Base-by-base conservation (phyloP, 2,329 filamentous ascomycete species). In the Scytalidium sp. region DNA sequence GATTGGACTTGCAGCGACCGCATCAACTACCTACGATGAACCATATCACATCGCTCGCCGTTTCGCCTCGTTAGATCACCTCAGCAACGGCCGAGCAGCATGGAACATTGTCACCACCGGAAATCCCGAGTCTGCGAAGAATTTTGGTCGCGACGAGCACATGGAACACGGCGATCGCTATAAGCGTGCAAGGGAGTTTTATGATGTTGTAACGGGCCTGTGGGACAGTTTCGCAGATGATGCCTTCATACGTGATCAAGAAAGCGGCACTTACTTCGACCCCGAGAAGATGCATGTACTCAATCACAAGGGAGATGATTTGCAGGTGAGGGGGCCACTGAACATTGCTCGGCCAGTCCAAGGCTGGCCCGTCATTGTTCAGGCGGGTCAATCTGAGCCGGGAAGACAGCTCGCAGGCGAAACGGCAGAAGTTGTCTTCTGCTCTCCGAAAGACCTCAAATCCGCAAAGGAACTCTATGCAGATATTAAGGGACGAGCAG, bases 181-280 rank as follows among this genome's bases (percentile, higher is more conserved):
- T 56, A 75, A 71, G 13, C 74, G 79, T 20, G 84, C 76, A 22
- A 81, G 81, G 57, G 85, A 81, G 65, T 88, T 82, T 65, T 72
- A 83, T 64, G 70, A 78, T 54, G 82, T 85, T 27, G 76, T 81
- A 78, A 86, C 69, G 85, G 87, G 61, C 75, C 87, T 6, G 75
- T 83, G 63, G 78, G 87, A 59, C 80, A 81, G 1, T 85, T 82
- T 1, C 87, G 84, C 84, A 72, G 79, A 83, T 48, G 85, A 88
- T 59, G 84, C 84, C 0, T 81, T 88, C 2, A 70, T 80, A 23
- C 72, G 80, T 0, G 78, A 88, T 60, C 75, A 76, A 15, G 66
- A 79, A 51, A 75, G 70, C 3, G 81, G 81, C 1, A 66, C 85
- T 42, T 88, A 86, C 62, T 77, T 77, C 0, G 70, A 78, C 19